Conservation (phyloP, 345 rosid genomes). For the Hypericum androsaemum region DNA sequence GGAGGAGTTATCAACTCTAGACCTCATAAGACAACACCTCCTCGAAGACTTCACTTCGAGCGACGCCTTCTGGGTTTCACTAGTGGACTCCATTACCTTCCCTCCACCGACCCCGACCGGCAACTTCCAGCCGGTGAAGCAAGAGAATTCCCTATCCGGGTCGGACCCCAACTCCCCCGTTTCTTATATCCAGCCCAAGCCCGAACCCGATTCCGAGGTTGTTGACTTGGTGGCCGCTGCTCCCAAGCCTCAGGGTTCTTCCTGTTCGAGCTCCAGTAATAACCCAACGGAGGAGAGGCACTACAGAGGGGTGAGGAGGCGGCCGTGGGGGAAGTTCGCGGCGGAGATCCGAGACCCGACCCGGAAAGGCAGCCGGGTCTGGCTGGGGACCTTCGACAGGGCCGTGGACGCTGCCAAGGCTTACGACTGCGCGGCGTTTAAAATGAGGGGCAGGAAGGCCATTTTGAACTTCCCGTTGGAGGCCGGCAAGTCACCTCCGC, state of each 20-base stretch:
- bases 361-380: conserved; percentile 68
- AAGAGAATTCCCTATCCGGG: conserved; percentile 20
- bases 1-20: conserved; percentile 31
- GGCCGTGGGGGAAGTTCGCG: conserved; percentile 95
- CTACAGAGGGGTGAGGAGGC: conserved; percentile 77
- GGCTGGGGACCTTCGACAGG: conserved; percentile 78
- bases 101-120: conserved; percentile 14
- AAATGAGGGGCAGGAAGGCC: conserved; percentile 78
- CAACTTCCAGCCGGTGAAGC: conserved; percentile 26
- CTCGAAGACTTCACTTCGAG: conserved; percentile 45
- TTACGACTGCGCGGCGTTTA: conserved; percentile 78
- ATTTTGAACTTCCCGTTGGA: conserved; percentile 76
- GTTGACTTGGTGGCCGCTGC: too few relatives aligned
- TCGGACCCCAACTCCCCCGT: conserved; percentile 29
- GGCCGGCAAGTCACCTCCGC: conserved; percentile 27
- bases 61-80: conserved; percentile 17
- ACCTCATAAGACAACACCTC: conserved; percentile 40
- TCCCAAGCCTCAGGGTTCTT: too few relatives aligned
- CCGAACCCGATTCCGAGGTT: conserved; percentile 27
- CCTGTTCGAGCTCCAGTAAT: too few relatives aligned
- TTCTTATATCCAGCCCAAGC: conserved; percentile 17
- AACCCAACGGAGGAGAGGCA: conserved; percentile 20
- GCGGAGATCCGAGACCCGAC: conserved; percentile 92
- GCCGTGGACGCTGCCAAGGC: conserved; percentile 83
- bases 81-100: conserved; percentile 17